Base-by-base conservation (phyloP, 2,329 filamentous ascomycete genomes). In the Ciborinia camelliae region DNA sequence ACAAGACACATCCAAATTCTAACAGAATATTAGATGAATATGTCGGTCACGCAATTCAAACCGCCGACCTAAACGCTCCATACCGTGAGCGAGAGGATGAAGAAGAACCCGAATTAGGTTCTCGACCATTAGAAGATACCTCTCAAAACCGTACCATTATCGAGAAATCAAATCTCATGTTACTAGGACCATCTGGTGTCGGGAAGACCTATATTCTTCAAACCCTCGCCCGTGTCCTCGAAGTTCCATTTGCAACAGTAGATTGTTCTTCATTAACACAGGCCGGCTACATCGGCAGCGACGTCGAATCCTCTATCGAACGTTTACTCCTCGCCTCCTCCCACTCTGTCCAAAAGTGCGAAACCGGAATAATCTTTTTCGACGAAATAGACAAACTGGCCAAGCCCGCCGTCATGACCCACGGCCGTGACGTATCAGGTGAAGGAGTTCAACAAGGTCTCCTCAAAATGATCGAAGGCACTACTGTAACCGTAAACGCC, bases 331-430 rank as follows among this genome's bases (percentile, higher is more conserved):
- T 96, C 63, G 92, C 96, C 66, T 88, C 94, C 10, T 94, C 96
- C 75, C 96, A 96, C 76, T 90, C 96, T 71, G 86, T 95, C 35
- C 86, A 87, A 65, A 87, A 89, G 63, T 89, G 92, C 9, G 94
- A 99, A 75, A 86, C 91, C 62, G 95, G 95, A 6, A 98, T 99
- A 64, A 92, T 99, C 54, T 95, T 96, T 64, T 82, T 99, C 26
- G 95, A 99, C 71, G 95, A 99, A 78, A 92, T 99, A 63, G 95
- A 99, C 80, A 99, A 99, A 79, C 93, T 98, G 65, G 93, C 95
- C 1, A 91, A 90, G 45, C 87, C 91, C 32, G 94, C 95, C 75
- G 90, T 93, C 45, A 72, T 74, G 68, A 74, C 73, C 2, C 92
- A 96, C 66, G 94, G 93, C 26, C 90, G 96, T 71, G 95, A 99